A percentile compares a stretch with the other conserved stretches of the same genome.
phyloP scores from a whole-genome alignment of 768 basidiomycete species.

The Pleurotus ostreatus region DNA sequence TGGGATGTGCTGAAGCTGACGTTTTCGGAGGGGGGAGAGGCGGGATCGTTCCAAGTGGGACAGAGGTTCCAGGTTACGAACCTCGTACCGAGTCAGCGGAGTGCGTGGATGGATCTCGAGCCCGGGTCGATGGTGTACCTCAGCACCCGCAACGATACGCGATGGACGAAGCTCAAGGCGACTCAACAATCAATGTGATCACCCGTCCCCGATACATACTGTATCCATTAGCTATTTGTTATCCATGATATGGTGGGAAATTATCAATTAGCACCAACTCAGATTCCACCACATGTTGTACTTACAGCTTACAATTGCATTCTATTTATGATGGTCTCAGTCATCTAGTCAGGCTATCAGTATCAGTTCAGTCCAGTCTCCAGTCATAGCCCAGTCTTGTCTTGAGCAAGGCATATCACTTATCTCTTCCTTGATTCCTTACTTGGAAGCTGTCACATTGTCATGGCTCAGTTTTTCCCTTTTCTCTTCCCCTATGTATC shows the following conservation, averaged over 20 bases:
- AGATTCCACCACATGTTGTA: too few relatives aligned
- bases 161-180: constrained; percentile 46
- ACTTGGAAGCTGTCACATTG: too few relatives aligned
- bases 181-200: background rate
- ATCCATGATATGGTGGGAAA: background rate
- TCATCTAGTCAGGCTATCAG: too few relatives aligned
- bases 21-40: constrained; percentile 43
- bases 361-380: too few relatives aligned
- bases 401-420: too few relatives aligned
- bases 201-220: background rate
- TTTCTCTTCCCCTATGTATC: too few relatives aligned
- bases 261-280: background rate
- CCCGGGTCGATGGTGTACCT: constrained; percentile 68
- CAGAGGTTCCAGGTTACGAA: constrained; percentile 76
- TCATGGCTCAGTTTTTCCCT: too few relatives aligned
- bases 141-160: constrained; percentile 59
- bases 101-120: constrained; percentile 67
- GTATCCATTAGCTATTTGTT: background rate
- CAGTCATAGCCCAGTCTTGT: too few relatives aligned
- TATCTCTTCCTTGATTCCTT: too few relatives aligned
- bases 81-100: constrained; percentile 60
- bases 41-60: constrained; percentile 54
- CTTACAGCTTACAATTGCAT: too few relatives aligned
- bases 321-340: too few relatives aligned
- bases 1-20: constrained; percentile 68